Conservation (phyloP, 805 yeast genomes). For the Nakazawaea populi region DNA sequence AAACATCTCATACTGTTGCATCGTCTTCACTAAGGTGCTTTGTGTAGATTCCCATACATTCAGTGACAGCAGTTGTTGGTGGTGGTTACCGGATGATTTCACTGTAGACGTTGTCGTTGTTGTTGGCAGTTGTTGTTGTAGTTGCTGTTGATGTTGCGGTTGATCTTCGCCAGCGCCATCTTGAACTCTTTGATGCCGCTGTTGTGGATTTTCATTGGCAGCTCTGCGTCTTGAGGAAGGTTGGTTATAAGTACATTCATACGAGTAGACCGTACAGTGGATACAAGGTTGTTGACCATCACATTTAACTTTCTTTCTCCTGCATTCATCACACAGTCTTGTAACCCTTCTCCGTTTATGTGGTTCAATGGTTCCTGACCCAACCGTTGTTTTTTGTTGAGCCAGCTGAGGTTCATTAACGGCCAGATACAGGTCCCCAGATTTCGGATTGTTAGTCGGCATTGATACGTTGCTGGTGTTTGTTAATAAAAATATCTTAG, state of each 20-base stretch:
- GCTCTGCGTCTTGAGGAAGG: slow-evolving; percentile 53
- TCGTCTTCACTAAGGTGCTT: background rate
- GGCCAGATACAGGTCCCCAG: background rate
- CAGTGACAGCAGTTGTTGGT: too few species aligned
- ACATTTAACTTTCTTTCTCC: slow-evolving; percentile 73
- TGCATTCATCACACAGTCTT: slow-evolving; percentile 70
- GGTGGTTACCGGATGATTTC: too few species aligned
- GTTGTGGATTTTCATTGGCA: slow-evolving; percentile 16
- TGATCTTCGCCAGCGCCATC: too few species aligned
- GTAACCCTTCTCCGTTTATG: slow-evolving; percentile 60
- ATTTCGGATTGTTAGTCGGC: background rate
- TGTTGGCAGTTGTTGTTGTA: background rate
- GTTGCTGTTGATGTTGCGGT: background rate
- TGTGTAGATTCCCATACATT: background rate
- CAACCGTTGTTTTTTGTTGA: background rate
- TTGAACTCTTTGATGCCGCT: background rate
- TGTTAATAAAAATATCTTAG: too few species aligned
- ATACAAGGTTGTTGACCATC: slow-evolving; percentile 76
- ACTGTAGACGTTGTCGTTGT: too few species aligned
- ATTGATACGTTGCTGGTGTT: too few species aligned
- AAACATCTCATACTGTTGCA: slow-evolving; percentile 3
- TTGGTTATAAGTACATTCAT: slow-evolving; percentile 79
- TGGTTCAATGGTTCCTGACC: background rate
- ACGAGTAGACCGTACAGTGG: slow-evolving; percentile 82
- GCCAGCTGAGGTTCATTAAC: background rate